Evolutionary conservation across 73 alveolate genomes (phyloP), one percentile per base, ranked within the genome.

Genomic region (Symbiodinium natans): DNA sequence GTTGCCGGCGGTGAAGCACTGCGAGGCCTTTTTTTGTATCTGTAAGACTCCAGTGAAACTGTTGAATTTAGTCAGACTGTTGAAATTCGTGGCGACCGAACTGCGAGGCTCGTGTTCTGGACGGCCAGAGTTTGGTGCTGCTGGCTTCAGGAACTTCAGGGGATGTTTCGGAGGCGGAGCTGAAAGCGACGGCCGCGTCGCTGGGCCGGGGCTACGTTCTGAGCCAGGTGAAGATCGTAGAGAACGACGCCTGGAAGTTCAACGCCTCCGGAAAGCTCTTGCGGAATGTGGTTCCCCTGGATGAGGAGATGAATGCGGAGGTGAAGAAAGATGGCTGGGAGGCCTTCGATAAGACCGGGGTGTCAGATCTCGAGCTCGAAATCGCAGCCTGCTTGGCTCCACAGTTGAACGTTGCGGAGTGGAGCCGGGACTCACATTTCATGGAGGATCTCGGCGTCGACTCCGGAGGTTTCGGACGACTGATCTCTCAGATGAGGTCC

Each of bases 401-500:
- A 6, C 92, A 86, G 94, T 52, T 85, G 27, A 85, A 11, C n/a
- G 46, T 43, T 34, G 21, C 39, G 56, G 94, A 86, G 15, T 86
- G 94, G 94, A 56, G 39, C 41, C 54, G 68, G 41, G 27, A 86
- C 63, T 48, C 83, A 2, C 94, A 86, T 40, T 86, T 86, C 83
- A 86, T 86, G 94, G 94, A 86, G 93, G 93, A 86, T 21, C 48
- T 86, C 82, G 93, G 93, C 54, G 63, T 86, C 29, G 93, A 86
- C 34, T 86, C 93, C 0, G 92, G 92, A 23, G 92, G 92, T 75
- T 83, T 83, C 92, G 92, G 92, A 3, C 92, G 92, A 11, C 40
- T 86, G 39, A 86, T 86, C 80, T 31, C 82, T 27, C 77, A 42
- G 40, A n/a, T 86, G 93, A 80, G 93, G 0, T 43, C 59, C 31